A percentile compares a stretch with the other conserved stretches of the same genome.
Evolutionary conservation across 1,139 yeast genomes (phyloP).

Genomic region (Hyphopichia wangnamkhiaoensis): DNA sequence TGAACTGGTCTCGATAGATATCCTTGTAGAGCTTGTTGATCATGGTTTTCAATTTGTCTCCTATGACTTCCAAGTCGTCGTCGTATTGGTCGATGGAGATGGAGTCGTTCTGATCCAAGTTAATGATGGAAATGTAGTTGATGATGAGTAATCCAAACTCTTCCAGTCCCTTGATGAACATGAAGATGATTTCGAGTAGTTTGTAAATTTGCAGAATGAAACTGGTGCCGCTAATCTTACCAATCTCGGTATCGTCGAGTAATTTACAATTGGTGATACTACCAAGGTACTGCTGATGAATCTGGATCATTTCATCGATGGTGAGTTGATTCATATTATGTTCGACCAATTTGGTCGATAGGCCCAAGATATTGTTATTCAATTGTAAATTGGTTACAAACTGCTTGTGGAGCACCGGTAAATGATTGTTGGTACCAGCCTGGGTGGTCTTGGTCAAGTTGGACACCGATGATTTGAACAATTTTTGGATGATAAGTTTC

Average conservation of each 20-base stretch:
- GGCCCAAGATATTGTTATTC: not conserved
- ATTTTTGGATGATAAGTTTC: conserved; percentile 23
- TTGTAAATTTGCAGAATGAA: conserved; percentile 49
- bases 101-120: conserved; percentile 11
- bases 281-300: conserved; percentile 43
- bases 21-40: conserved; percentile 25
- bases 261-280: conserved; percentile 43
- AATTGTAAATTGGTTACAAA: conserved; percentile 12
- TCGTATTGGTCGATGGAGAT: conserved; percentile 14
- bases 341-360: not conserved
- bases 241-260: conserved; percentile 33
- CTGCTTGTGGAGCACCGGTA: conserved; percentile 7
- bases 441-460: too few relatives aligned
- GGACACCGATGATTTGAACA: conserved; percentile 20
- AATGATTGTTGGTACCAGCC: conserved; percentile 8
- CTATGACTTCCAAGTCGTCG: conserved; percentile 27
- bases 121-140: conserved; percentile 30
- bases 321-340: conserved; percentile 30
- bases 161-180: conserved; percentile 45
- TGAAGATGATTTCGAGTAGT: conserved; percentile 41
- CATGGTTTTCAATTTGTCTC: conserved; percentile 25
- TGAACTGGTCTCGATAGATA: conserved; percentile 24
- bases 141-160: conserved; percentile 40
- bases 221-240: conserved; percentile 39
- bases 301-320: conserved; percentile 48